These are phyloP conservation scores for Prinsepia uniflora DNA, from an alignment of 306 rosid species.

Conservation along the genomic window DNA sequence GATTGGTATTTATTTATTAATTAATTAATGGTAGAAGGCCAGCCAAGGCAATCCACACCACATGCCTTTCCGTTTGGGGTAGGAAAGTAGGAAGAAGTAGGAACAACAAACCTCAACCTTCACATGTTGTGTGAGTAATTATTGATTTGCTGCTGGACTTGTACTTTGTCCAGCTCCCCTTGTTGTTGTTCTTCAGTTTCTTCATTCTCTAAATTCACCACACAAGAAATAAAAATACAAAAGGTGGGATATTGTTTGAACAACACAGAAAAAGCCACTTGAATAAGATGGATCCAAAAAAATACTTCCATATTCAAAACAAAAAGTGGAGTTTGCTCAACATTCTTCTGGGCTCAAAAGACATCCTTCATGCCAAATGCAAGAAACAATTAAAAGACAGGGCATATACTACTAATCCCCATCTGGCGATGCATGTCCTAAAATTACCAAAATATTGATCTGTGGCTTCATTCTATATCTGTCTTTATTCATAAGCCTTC, in stretches of 20 bases:
- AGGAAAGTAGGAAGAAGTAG: neutral
- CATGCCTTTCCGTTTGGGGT: neutral
- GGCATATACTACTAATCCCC: conserved; percentile 14
- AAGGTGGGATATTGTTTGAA: neutral
- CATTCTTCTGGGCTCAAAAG: neutral
- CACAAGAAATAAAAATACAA: neutral
- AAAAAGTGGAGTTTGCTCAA: neutral
- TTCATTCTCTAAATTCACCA: neutral
- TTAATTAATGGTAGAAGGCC: neutral
- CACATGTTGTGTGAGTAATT: neutral
- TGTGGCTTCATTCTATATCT: neutral
- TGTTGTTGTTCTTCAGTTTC: neutral
- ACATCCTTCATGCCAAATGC: conserved; percentile 25
- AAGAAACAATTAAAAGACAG: conserved; percentile 14
- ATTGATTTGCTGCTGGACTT: neutral
- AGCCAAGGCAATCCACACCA: neutral
- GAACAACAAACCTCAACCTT: neutral
- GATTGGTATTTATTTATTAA: no score
- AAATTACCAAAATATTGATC: neutral
- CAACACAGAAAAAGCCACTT: neutral
- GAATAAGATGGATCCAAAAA: neutral
- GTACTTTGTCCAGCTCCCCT: neutral
- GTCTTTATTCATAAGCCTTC: conserved; percentile 54
- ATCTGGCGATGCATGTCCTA: conserved; percentile 4
- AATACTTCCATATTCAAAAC: neutral